These are phyloP conservation scores for Protomyces pachydermus DNA, from an alignment of 1,139 yeast genomes.

Conservation along the genomic window DNA sequence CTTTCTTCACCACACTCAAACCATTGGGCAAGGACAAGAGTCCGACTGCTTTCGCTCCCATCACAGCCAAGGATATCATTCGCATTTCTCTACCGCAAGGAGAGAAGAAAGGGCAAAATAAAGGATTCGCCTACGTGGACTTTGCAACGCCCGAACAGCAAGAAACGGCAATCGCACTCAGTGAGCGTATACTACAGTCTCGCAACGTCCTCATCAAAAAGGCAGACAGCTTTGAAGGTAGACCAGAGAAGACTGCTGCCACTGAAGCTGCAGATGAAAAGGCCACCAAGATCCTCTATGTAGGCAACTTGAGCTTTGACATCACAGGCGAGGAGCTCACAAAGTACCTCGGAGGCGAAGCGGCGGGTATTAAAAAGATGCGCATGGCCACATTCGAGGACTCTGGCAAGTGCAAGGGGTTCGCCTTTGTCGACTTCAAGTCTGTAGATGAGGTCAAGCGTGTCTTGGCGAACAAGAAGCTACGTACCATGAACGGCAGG, in stretches of 20 bases:
- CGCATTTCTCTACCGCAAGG: conserved; percentile 45
- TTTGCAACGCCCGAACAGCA: conserved; percentile 62
- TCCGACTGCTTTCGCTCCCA: conserved; percentile 38
- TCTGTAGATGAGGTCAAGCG: conserved; percentile 74
- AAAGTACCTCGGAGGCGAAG: conserved; percentile 52
- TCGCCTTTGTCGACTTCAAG: conserved; percentile 83
- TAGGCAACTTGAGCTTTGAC: conserved; percentile 89
- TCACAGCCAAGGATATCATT: conserved; percentile 42
- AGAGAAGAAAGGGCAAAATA: conserved; percentile 41
- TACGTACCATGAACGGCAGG: conserved; percentile 53
- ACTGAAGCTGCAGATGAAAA: conserved; percentile 50
- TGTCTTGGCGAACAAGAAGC: conserved; percentile 53
- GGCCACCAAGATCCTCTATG: conserved; percentile 82
- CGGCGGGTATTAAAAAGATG: conserved; percentile 43
- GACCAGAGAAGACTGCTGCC: conserved; percentile 51
- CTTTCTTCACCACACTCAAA: conserved; percentile 51
- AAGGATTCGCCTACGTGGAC: conserved; percentile 91
- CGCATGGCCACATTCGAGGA: conserved; percentile 98
- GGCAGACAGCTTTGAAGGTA: conserved; percentile 76
- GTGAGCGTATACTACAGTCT: conserved; percentile 72
- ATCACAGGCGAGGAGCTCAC: conserved; percentile 76
- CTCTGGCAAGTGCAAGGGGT: conserved; percentile 92
- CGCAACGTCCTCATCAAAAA: conserved; percentile 80
- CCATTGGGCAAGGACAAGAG: conserved; percentile 29
- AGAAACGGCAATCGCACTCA: conserved; percentile 57